phyloP scores from a whole-genome alignment of 2,329 filamentous ascomycete genomes.

The Annulohypoxylon truncatum region DNA sequence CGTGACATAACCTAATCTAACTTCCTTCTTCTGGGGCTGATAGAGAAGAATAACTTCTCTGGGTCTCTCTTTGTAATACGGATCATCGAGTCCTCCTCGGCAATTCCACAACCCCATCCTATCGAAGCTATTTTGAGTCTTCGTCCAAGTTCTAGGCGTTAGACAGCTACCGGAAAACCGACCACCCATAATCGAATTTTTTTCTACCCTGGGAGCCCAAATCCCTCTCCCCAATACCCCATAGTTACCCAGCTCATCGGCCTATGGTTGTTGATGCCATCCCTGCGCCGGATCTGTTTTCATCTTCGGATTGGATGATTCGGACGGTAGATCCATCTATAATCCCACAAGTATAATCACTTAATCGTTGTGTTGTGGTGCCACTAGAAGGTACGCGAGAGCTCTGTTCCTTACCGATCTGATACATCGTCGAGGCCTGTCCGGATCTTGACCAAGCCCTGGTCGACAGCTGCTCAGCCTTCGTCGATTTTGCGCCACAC shows the following conservation, averaged over 20 bases:
- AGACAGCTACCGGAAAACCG: constrained; percentile 32
- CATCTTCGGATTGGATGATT: constrained; percentile 36
- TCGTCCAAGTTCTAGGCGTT: constrained; percentile 27
- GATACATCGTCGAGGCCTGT: constrained; percentile 30
- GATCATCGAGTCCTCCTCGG: constrained; percentile 18
- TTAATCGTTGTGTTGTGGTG: constrained; percentile 33
- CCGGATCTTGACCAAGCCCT: constrained; percentile 38
- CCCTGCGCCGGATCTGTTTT: constrained; percentile 38
- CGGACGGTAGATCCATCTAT: constrained; percentile 34
- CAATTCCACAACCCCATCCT: constrained; percentile 10
- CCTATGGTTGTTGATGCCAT: constrained; percentile 34
- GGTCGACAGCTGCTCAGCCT: constrained; percentile 33
- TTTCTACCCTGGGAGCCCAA: constrained; percentile 27
- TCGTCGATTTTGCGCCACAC: constrained; percentile 42
- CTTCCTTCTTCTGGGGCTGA: constrained; percentile 31
- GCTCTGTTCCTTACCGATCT: constrained; percentile 35
- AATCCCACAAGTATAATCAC: constrained; percentile 33
- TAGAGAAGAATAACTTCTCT: constrained; percentile 25
- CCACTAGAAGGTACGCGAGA: constrained; percentile 40
- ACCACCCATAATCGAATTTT: constrained; percentile 37
- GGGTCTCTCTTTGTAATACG: constrained; percentile 24
- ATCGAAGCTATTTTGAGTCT: constrained; percentile 27
- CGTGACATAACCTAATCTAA: constrained; percentile 41
- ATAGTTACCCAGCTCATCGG: constrained; percentile 38
- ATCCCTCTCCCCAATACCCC: constrained; percentile 19